Conservation (phyloP, 768 basidiomycete species). For the Suillus brevipes region DNA sequence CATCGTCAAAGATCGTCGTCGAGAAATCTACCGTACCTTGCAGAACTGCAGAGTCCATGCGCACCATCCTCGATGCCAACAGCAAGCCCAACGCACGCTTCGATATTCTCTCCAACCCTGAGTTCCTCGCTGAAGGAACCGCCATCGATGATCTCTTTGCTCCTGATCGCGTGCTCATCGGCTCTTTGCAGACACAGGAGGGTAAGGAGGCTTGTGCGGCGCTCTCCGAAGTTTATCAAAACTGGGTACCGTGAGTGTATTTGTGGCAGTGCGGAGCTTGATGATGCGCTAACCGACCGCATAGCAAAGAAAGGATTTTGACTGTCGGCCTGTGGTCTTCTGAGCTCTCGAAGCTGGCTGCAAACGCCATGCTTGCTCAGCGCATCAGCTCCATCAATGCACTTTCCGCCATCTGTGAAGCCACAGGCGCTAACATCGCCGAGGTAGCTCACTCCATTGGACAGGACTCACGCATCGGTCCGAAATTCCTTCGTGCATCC, state of each 20-base stretch:
- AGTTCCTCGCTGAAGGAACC: slow-evolving; percentile 98
- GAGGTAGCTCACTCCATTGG: slow-evolving; percentile 96
- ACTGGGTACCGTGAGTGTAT: slow-evolving; percentile 89
- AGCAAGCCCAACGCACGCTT: slow-evolving; percentile 89
- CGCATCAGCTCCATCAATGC: slow-evolving; percentile 98
- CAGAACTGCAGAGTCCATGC: slow-evolving; percentile 98
- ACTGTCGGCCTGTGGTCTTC: slow-evolving; percentile 98
- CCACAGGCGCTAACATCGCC: slow-evolving; percentile 97
- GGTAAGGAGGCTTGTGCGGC: slow-evolving; percentile 80
- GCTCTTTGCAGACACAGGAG: slow-evolving; percentile 87
- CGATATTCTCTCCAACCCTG: slow-evolving; percentile 98
- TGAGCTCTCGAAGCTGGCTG: slow-evolving; percentile 96
- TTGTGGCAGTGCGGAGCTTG: slow-evolving; percentile 6
- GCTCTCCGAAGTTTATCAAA: slow-evolving; percentile 81
- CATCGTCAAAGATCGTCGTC: slow-evolving; percentile 93
- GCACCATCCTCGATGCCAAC: slow-evolving; percentile 98
- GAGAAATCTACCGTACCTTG: slow-evolving; percentile 99
- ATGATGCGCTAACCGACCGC: slow-evolving; percentile 4
- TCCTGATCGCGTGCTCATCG: slow-evolving; percentile 97
- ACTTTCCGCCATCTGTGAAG: slow-evolving; percentile 97
- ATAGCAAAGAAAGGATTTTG: slow-evolving; percentile 73
- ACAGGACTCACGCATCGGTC: slow-evolving; percentile 87
- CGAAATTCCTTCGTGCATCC: slow-evolving; percentile 92
- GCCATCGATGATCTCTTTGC: slow-evolving; percentile 85
- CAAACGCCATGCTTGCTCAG: slow-evolving; percentile 99